Conservation (phyloP, 352 stramenopile genomes). For the Phytophthora gonapodyides region DNA sequence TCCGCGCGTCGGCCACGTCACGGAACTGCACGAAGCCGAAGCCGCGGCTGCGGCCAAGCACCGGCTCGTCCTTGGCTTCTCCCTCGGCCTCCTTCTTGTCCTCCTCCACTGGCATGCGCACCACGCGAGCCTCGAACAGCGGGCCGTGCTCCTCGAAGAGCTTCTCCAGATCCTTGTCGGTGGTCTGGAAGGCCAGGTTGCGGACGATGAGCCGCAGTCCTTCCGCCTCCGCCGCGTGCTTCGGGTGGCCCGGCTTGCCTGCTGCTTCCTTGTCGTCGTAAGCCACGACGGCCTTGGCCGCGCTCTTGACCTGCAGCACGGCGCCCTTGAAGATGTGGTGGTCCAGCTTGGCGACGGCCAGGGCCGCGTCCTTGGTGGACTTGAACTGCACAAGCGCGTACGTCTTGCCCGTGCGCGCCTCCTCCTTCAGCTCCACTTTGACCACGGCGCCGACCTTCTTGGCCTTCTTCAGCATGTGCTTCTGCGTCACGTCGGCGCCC, state of each 20-base stretch:
- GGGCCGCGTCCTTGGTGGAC: constrained; percentile 50
- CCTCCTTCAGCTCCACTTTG: constrained; percentile 67
- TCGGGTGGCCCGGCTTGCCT: constrained; percentile 34
- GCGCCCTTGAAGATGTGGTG: constrained; percentile 84
- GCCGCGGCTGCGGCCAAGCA: constrained; percentile 68
- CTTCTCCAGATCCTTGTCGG: constrained; percentile 71
- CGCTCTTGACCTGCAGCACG: constrained; percentile 64
- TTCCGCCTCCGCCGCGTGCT: constrained; percentile 44
- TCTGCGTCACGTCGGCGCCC: constrained; percentile 69
- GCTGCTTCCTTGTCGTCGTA: constrained; percentile 22
- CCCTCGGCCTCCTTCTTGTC: constrained; percentile 32
- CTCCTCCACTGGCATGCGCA: constrained; percentile 74
- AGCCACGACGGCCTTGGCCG: constrained; percentile 37
- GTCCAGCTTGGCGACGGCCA: constrained; percentile 76
- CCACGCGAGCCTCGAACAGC: constrained; percentile 72
- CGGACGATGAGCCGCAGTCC: constrained; percentile 82
- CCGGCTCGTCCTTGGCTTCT: constrained; percentile 19
- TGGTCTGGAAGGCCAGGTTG: constrained; percentile 85
- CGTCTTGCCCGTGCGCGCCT: constrained; percentile 56
- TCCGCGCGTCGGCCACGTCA: constrained; percentile 59
- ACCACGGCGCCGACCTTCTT: constrained; percentile 69
- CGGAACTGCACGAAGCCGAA: constrained; percentile 88
- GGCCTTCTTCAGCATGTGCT: constrained; percentile 79
- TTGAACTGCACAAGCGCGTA: constrained; percentile 74
- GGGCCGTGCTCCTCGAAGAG: constrained; percentile 68